These are phyloP conservation scores for Exophiala sp. DNA, from an alignment of 2,329 filamentous ascomycete genomes.

Conservation along the genomic window DNA sequence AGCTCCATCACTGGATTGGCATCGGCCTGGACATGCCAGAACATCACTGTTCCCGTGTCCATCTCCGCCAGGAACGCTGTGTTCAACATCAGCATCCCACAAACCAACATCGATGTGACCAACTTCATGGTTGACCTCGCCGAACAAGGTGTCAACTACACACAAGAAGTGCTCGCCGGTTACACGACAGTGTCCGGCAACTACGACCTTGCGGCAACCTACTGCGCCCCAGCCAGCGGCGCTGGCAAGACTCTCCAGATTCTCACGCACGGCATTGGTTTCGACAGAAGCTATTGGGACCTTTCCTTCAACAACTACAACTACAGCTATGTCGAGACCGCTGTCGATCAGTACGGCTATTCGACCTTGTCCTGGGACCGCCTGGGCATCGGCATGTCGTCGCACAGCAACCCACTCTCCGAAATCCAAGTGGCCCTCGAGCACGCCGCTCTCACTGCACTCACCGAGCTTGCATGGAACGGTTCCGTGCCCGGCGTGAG, in stretches of 20 bases:
- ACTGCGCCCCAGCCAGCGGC: constrained; percentile 55
- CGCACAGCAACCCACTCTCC: constrained; percentile 57
- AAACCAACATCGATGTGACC: constrained; percentile 56
- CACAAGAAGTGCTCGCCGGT: constrained; percentile 43
- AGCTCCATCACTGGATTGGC: constrained; percentile 6
- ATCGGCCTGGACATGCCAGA: constrained; percentile 39
- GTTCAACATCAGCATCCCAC: constrained; percentile 50
- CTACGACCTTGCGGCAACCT: constrained; percentile 59
- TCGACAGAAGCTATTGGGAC: constrained; percentile 57
- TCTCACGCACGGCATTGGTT: constrained; percentile 38
- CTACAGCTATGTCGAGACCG: constrained; percentile 60
- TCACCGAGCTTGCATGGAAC: constrained; percentile 51
- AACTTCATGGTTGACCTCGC: constrained; percentile 53
- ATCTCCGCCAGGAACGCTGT: constrained; percentile 54
- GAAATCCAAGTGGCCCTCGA: constrained; percentile 59
- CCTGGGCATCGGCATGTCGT: constrained; percentile 58
- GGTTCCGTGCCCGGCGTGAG: constrained; percentile 45
- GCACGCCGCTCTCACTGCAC: constrained; percentile 53
- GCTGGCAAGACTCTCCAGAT: constrained; percentile 33
- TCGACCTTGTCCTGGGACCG: constrained; percentile 61
- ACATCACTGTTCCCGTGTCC: constrained; percentile 56
- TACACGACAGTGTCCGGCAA: constrained; percentile 51
- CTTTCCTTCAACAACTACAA: constrained; percentile 55
- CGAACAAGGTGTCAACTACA: constrained; percentile 46
- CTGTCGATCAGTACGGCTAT: constrained; percentile 54